Evolutionary conservation across 306 rosid genomes (phyloP), one percentile per base, ranked within the genome.

Genomic region (Boehmeria nivea): DNA sequence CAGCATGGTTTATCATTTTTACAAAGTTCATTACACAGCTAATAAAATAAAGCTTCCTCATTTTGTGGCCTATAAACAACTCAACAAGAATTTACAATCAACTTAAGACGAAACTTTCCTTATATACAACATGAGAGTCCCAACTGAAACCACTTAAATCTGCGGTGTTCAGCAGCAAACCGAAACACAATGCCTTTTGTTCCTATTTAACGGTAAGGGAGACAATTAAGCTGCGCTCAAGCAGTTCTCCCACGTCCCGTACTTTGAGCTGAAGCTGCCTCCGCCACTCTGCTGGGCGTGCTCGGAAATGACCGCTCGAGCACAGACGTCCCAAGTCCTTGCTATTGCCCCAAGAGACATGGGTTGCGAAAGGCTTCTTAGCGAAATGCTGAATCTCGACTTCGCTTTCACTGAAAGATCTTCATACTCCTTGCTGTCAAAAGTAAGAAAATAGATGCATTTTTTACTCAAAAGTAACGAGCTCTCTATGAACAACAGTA

Each of bases 251-350:
- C 98, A 90, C 38, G 76, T 44, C 12, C 98, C 98, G 57, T 78
- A 90, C 72, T 80, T 87, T 2, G 94, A 82, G 82, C 98, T 87
- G 76, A 91, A 87, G 67, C 76, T 91, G 51, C 96, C 98, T 51
- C 98, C 96, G 8, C 96, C 98, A 50, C 85, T 76, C 65, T 73
- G 78, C 78, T 84, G 95, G 3, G 96, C 96, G 42, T 91, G 69
- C 70, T 91, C 95, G 4, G 82, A 72, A 70, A 91, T 66, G 60
- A 67, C 84, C 3, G 78, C 70, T 3, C 93, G 91, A 33, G 95
- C 93, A 66, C 87, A 87, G 33, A 67, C 67, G 71, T 87, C 96
- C 98, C 98, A 91, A 15, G 93, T 77, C 79, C 65, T 71, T 23
- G 82, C 96, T 64, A 91, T 82, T 53, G 79, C 93, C 69, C 65